Evolutionary conservation across 1,139 yeast genomes (phyloP).

Genomic region (Protomyces inundatus): DNA sequence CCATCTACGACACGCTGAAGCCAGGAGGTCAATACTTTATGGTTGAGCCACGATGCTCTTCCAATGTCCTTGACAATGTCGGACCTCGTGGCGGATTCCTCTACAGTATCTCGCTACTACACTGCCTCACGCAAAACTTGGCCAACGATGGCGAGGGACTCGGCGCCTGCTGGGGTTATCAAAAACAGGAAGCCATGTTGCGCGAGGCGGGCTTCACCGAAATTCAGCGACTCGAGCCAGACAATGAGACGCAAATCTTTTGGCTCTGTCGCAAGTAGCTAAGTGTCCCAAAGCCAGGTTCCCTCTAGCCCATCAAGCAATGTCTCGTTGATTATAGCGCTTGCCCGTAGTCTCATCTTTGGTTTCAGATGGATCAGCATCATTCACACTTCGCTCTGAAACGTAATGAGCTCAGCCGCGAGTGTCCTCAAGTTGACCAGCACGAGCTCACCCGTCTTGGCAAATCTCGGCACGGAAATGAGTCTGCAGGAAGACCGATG

Average conservation of each 20-base stretch:
- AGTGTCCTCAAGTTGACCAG: conserved; percentile 58
- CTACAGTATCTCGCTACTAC: neutral
- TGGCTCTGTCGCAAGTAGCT: neutral
- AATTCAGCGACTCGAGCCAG: neutral
- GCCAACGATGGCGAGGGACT: conserved; percentile 3
- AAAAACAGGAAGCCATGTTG: neutral
- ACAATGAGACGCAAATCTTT: neutral
- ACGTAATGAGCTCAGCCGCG: conserved; percentile 42
- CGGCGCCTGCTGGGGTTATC: neutral
- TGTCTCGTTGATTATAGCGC: too few relatives aligned
- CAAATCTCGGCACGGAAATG: conserved; percentile 68
- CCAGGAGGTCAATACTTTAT: neutral
- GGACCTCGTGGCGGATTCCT: neutral
- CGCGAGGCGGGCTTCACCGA: neutral
- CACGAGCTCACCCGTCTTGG: conserved; percentile 61
- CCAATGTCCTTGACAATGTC: neutral
- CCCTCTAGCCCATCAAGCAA: too few relatives aligned
- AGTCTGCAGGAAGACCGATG: conserved; percentile 44
- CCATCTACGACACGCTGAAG: neutral
- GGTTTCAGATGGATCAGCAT: neutral
- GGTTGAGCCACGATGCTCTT: neutral
- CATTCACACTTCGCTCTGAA: neutral
- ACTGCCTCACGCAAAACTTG: conserved; percentile 2
- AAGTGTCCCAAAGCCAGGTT: neutral
- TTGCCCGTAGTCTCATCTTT: too few relatives aligned